Evolutionary conservation across 2,329 filamentous ascomycete species (phyloP), one percentile per base, ranked within the genome.

Genomic region (Cordyceps javanica): DNA sequence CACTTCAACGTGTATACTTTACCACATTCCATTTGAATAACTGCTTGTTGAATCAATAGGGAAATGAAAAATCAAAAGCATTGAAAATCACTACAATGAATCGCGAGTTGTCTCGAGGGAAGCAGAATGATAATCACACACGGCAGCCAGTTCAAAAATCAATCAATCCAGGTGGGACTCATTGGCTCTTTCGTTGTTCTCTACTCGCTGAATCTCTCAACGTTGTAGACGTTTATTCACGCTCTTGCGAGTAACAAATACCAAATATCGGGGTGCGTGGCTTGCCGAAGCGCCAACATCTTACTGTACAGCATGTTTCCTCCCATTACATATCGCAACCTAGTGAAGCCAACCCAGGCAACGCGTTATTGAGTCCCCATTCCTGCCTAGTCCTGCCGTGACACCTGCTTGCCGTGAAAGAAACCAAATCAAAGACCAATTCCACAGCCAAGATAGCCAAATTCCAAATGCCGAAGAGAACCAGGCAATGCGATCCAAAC

Each of bases 341-440:
- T n/a, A 42, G 26, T 28, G n/a, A 50, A 42, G 44, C 16, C 45
- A 21, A 44, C 19, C 26, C 28, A 36, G 44, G 23, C 21, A 36
- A 26, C 36, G 34, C 34, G 16, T 57, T 44, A 21, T 7, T 28
- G 19, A 50, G 36, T 32, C 36, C 19, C 21, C 21, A 26, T n/a
- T 34, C 36, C 55, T n/a, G 45, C 23, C 25, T 10, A 42, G 19
- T 30, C 41, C 55, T 38, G 34, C 44, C 34, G n/a, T 26, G 38
- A 39, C 44, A 48, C 32, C 32, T 41, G 23, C 34, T 49, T 57
- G 34, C 34, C 32, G 34, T 58, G 39, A 48, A 52, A 26, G 34
- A 51, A 58, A 48, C 41, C 23, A 39, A 53, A 32, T 52, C n/a
- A 26, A n/a, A 57, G 49, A 46, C 48, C 41, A 26, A 38, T 26